Base-by-base conservation (phyloP, 495 filamentous ascomycete genomes). In the Amphirosellinia nigrospora region DNA sequence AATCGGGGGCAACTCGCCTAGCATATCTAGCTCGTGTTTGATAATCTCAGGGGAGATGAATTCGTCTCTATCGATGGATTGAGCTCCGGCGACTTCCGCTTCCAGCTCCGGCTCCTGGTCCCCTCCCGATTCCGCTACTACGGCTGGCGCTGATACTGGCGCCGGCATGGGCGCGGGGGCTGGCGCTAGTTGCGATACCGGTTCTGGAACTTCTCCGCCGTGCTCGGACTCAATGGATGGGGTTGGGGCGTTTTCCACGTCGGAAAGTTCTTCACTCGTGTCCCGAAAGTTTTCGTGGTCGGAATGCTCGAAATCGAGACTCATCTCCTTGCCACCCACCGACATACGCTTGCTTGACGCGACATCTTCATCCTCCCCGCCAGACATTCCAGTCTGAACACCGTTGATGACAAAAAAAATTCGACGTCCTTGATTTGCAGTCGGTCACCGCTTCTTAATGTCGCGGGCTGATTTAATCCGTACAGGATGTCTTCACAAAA, bases 391-490 rank as follows among this genome's bases (percentile, higher is more conserved):
- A 46, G 86, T 80, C 6, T 89, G 84, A 4, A 91, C 88, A 64
- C 93, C 91, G 66, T 93, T 93, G 62, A 96, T 85, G 28, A 91
- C 75, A 71, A 97, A 96, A 38, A 80, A 61, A 96, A 89, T 48
- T 87, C 84, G 15, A 96, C 91, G 46, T 90, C 89, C 72, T 93
- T 93, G 74, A 97, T 92, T 74, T 93, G 90, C 43, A 97, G 89
- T 21, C 84, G 83, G 74, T 90, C 90, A 48, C 92, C 91, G 73
- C 91, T 92, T 60, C 89, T 85, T 60, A 97, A 80, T 10, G 88
- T 86, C 26, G 91, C 86, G 21, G 88, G 81, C 43, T 89, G 84
- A 46, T 90, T 88, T 19, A 85, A 82, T 1, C 83, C 82, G 73
- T 90, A 85, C 78, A 89, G 91, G 62, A 89, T 86, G 41, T 92